Evolutionary conservation across 352 stramenopile species (phyloP).

Genomic region (Thalassiosira hispida): DNA sequence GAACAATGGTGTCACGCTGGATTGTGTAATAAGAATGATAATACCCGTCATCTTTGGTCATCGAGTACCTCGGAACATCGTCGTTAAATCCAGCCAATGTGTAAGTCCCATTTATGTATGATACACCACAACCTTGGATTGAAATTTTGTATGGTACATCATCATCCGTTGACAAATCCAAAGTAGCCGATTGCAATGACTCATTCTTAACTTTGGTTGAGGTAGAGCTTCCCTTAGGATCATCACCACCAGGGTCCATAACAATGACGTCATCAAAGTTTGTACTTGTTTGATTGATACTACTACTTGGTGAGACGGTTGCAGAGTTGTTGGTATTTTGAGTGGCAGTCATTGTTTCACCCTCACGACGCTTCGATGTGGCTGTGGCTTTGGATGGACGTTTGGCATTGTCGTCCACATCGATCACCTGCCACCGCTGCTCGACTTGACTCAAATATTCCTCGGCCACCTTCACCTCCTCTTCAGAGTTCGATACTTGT

Average conservation of each 20-base stretch:
- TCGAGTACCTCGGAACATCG: not conserved
- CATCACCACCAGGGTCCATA: not conserved
- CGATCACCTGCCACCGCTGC: not conserved
- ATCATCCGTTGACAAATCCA: not conserved
- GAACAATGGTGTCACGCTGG: not conserved
- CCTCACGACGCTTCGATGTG: not conserved
- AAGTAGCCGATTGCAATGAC: not conserved
- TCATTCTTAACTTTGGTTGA: constrained; percentile 5
- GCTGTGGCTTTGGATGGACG: not conserved
- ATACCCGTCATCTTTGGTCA: not conserved
- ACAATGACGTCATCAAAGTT: constrained; percentile 1
- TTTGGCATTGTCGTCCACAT: not conserved
- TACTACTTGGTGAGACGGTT: not conserved
- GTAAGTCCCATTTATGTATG: not conserved
- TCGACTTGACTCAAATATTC: not conserved
- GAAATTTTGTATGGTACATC: not conserved
- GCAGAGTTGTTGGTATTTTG: not conserved
- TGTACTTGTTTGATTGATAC: not conserved
- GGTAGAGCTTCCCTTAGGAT: not conserved
- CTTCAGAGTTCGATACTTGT: not conserved
- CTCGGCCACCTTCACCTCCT: not conserved
- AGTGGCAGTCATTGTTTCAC: not conserved
- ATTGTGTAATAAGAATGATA: not conserved
- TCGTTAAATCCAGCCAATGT: not conserved
- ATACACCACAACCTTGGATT: not conserved